Base-by-base conservation (phyloP, 108 stramenopile species). In the Discostella stelligeroides region DNA sequence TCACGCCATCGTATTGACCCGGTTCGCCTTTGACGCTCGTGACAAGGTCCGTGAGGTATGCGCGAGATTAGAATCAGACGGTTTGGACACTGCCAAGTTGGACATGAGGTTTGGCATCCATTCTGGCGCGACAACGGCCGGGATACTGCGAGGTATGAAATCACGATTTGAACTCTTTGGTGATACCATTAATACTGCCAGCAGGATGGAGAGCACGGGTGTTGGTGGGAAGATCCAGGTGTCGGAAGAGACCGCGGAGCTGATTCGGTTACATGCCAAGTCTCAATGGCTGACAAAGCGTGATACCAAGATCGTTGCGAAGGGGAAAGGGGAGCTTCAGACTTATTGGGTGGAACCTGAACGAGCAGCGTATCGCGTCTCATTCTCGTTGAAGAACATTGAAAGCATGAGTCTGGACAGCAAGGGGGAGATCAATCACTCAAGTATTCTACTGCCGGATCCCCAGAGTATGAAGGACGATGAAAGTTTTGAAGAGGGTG, bases 181-280 rank as follows among this genome's bases (percentile, higher is more conserved):
- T 10, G 85, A 85, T 51, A 86, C 85, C 1, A 77, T 86, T 50
- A 87, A 87, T 59, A 87, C 86, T 13, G 85, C 85, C 2, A 70
- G 80, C 13, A 65, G 80, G 47, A 84, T 84, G 85, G 85, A 86
- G 46, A 82, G 79, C 50, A 86, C 83, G n/a, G 77, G 85, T 3
- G 5, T 53, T 9, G 50, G 56, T 23, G 66, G 80, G 11, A 83
- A 70, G 66, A 86, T 86, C 21, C 85, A 86, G 48, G 76, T 84
- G 14, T 86, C 85, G n/a, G 79, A 69, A 21, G 71, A 83, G 47
- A 86, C 85, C 15, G 83, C 85, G 24, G 62, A 70, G 43, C 46
- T 84, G 21, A 46, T 86, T 17, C 61, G 49, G 29, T 37, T 48
- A 24, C 70, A 79, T 50, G 17, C 54, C 23, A 76, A 73, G 49